Conservation (phyloP, 192 early-diverging fungal species). For the Linderina pennispora region DNA sequence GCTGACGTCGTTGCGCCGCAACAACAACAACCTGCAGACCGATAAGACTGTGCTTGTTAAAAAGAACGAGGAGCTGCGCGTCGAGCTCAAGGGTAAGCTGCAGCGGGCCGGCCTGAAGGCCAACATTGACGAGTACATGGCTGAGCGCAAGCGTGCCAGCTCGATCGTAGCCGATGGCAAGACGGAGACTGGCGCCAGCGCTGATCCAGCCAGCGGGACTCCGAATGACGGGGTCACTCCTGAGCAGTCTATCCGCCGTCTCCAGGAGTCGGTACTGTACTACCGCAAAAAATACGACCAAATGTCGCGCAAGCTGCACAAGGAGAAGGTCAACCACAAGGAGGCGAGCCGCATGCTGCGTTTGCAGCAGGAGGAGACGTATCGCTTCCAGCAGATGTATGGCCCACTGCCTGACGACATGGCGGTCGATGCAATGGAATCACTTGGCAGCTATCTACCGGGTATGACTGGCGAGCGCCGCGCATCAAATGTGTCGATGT, state of each 20-base stretch:
- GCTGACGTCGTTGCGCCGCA: slow-evolving; percentile 50
- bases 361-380: slow-evolving; percentile 30
- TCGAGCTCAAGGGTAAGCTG: slow-evolving; percentile 46
- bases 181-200: neutral
- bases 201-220: neutral
- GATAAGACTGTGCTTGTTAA: slow-evolving; percentile 53
- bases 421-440: slow-evolving; percentile 11
- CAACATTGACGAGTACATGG: slow-evolving; percentile 44
- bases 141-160: slow-evolving; percentile 11
- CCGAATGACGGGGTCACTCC: slow-evolving; percentile 3
- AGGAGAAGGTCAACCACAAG: slow-evolving; percentile 14
- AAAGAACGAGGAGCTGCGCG: slow-evolving; percentile 55
- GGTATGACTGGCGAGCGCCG: neutral
- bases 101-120: slow-evolving; percentile 43
- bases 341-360: slow-evolving; percentile 24
- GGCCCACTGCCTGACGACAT: slow-evolving; percentile 27
- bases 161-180: neutral
- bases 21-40: slow-evolving; percentile 48
- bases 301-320: slow-evolving; percentile 27
- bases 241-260: slow-evolving; percentile 23
- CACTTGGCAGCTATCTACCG: slow-evolving; percentile 24
- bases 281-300: slow-evolving; percentile 37
- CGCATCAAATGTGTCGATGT: neutral
- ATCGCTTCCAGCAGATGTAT: slow-evolving; percentile 31
- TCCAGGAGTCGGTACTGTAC: slow-evolving; percentile 33